phyloP scores from a whole-genome alignment of 805 yeast genomes.

The Teunomyces barrocoloradensis region DNA sequence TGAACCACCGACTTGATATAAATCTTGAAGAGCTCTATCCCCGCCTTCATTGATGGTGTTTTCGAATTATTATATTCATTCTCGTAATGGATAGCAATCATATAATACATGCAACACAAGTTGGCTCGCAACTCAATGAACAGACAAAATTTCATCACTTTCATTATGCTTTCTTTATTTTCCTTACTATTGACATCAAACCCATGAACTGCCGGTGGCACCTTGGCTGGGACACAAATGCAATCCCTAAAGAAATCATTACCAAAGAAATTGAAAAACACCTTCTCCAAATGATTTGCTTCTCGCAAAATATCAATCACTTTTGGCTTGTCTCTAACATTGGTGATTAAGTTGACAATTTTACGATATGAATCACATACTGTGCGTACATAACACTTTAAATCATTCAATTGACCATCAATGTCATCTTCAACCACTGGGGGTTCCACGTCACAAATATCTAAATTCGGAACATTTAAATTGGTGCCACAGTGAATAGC shows the following conservation, averaged over 20 bases:
- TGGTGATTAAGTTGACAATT: slow-evolving; percentile 24
- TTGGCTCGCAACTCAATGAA: slow-evolving; percentile 40
- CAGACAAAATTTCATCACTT: slow-evolving; percentile 33
- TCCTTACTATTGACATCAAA: slow-evolving; percentile 18
- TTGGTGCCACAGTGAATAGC: slow-evolving; percentile 34
- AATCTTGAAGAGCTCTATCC: slow-evolving; percentile 41
- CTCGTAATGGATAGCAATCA: slow-evolving; percentile 42
- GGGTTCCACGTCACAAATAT: slow-evolving; percentile 31
- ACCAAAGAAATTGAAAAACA: slow-evolving; percentile 37
- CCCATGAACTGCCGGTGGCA: slow-evolving; percentile 10
- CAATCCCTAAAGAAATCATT: slow-evolving; percentile 40
- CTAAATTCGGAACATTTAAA: slow-evolving; percentile 25
- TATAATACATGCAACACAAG: slow-evolving; percentile 38
- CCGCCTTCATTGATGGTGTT: slow-evolving; percentile 34
- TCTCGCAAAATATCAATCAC: slow-evolving; percentile 34
- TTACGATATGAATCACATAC: slow-evolving; percentile 29
- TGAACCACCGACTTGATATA: slow-evolving; percentile 41
- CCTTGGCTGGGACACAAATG: slow-evolving; percentile 32
- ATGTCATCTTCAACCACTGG: slow-evolving; percentile 18
- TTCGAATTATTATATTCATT: slow-evolving; percentile 25
- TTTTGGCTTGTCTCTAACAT: slow-evolving; percentile 28
- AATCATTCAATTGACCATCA: slow-evolving; percentile 13
- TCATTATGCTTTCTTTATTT: slow-evolving; percentile 28
- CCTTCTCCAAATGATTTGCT: slow-evolving; percentile 34
- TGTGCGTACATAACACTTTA: slow-evolving; percentile 11